Conservation (phyloP, 1,284 basidiomycete genomes). For the Papiliotrema nemorosa region DNA sequence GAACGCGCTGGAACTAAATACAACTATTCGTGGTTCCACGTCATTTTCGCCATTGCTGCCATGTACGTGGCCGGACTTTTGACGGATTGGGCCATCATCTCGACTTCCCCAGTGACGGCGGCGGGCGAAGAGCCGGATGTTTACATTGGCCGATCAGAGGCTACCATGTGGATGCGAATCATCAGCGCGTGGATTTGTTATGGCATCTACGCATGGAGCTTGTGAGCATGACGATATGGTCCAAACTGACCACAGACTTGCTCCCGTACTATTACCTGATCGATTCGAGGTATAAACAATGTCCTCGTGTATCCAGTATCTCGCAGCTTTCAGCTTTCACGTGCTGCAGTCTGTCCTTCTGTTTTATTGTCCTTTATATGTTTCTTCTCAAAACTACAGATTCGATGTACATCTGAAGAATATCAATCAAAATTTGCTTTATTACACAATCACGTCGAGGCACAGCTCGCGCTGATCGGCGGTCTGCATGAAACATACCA, state of each 20-base stretch:
- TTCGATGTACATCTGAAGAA: too few relatives aligned
- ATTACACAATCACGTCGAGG: too few relatives aligned
- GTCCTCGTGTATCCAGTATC: too few relatives aligned
- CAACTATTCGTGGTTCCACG: constrained; percentile 98
- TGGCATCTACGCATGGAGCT: constrained; percentile 81
- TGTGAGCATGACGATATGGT: constrained; percentile 43
- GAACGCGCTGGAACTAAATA: constrained; percentile 96
- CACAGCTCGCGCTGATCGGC: too few relatives aligned
- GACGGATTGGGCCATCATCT: constrained; percentile 75
- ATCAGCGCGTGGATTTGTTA: constrained; percentile 95
- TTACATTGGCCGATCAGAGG: constrained; percentile 90
- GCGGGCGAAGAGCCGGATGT: constrained; percentile 57
- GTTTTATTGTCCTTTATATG: too few relatives aligned
- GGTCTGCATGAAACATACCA: too few relatives aligned
- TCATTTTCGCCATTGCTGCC: constrained; percentile 91
- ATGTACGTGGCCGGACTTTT: constrained; percentile 99
- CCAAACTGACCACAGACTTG: constrained; percentile 52
- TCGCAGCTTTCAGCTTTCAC: too few relatives aligned
- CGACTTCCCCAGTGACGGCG: constrained; percentile 25
- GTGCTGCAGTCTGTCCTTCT: too few relatives aligned
- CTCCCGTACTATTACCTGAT: constrained; percentile 82
- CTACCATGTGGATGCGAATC: constrained; percentile 99
- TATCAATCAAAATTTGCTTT: too few relatives aligned
- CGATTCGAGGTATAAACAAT: constrained; percentile 33
- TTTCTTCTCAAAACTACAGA: too few relatives aligned